Evolutionary conservation across 2,329 filamentous ascomycete genomes (phyloP).

Genomic region (Emmonsia crescens): DNA sequence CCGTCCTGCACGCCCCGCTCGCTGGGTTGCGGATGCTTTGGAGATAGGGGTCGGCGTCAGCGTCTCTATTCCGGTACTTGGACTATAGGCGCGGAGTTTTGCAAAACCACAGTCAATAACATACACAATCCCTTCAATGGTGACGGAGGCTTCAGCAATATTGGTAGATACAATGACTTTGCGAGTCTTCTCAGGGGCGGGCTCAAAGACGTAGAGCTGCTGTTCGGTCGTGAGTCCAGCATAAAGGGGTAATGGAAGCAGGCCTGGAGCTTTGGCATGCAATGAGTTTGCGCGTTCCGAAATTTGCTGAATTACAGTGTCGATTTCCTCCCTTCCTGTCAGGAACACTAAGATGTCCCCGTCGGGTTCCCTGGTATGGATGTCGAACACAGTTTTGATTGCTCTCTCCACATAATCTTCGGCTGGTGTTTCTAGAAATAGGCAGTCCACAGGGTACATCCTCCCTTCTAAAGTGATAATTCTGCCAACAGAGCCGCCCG

Average conservation of each 20-base stretch:
- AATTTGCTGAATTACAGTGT: conserved; percentile 66
- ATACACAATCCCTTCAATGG: conserved; percentile 82
- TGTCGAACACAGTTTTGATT: conserved; percentile 73
- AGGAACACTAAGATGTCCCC: conserved; percentile 89
- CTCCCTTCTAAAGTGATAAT: conserved; percentile 82
- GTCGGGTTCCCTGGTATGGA: conserved; percentile 66
- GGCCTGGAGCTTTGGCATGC: conserved; percentile 45
- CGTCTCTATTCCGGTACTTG: conserved; percentile 74
- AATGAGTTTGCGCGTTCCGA: conserved; percentile 59
- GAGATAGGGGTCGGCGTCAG: conserved; percentile 73
- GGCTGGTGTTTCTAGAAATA: conserved; percentile 66
- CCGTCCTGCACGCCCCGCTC: conserved; percentile 79
- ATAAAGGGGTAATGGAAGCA: conserved; percentile 71
- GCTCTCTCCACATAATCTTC: conserved; percentile 82
- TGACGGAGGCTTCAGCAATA: conserved; percentile 92
- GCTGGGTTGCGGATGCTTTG: conserved; percentile 84
- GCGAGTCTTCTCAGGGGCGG: conserved; percentile 65
- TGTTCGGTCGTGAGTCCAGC: conserved; percentile 81
- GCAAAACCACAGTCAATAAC: conserved; percentile 87
- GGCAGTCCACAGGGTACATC: conserved; percentile 76
- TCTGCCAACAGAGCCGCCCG: conserved; percentile 39
- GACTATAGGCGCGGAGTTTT: conserved; percentile 78
- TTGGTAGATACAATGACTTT: conserved; percentile 94
- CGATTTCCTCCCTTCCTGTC: conserved; percentile 88
- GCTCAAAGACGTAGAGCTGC: conserved; percentile 91